Conservation (phyloP, 768 basidiomycete species). For the Plicaturopsis crispa region DNA sequence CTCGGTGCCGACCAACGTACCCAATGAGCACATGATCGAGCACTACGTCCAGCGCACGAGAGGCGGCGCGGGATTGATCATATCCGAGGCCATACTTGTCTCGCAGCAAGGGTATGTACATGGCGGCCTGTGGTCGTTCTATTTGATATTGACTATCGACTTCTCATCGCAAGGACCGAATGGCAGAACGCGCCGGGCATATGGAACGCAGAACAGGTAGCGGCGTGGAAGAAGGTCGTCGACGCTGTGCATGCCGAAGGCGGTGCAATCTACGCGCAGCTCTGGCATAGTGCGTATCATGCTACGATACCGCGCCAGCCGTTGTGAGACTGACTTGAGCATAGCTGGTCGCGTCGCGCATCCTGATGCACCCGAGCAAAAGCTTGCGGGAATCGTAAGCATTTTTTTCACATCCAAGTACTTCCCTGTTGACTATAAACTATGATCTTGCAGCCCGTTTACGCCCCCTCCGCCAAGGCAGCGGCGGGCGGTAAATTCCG, state of each 20-base stretch:
- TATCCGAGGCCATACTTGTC: constrained; percentile 25
- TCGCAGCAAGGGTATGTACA: constrained; percentile 19
- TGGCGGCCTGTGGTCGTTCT: not conserved
- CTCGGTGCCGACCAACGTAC: constrained; percentile 15
- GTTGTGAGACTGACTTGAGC: not conserved
- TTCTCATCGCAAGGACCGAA: constrained; percentile 18
- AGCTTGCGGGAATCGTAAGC: constrained; percentile 10
- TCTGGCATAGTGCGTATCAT: constrained; percentile 18
- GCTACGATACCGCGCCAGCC: not conserved
- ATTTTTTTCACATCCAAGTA: not conserved
- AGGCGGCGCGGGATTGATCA: constrained; percentile 25
- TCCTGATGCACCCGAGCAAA: constrained; percentile 20
- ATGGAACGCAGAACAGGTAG: constrained; percentile 27
- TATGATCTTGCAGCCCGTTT: constrained; percentile 13
- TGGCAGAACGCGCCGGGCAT: constrained; percentile 31
- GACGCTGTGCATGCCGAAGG: constrained; percentile 33
- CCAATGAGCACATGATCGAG: constrained; percentile 21
- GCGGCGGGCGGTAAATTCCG: constrained; percentile 22
- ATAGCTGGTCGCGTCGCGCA: constrained; percentile 18
- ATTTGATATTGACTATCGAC: not conserved
- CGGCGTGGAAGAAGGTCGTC: constrained; percentile 29
- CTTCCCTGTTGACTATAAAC: not conserved
- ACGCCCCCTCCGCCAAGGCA: constrained; percentile 17
- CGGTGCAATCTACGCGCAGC: constrained; percentile 27
- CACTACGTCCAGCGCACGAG: constrained; percentile 28